Evolutionary conservation across 495 filamentous ascomycete species (phyloP).

Genomic region (Daldinia childiae): DNA sequence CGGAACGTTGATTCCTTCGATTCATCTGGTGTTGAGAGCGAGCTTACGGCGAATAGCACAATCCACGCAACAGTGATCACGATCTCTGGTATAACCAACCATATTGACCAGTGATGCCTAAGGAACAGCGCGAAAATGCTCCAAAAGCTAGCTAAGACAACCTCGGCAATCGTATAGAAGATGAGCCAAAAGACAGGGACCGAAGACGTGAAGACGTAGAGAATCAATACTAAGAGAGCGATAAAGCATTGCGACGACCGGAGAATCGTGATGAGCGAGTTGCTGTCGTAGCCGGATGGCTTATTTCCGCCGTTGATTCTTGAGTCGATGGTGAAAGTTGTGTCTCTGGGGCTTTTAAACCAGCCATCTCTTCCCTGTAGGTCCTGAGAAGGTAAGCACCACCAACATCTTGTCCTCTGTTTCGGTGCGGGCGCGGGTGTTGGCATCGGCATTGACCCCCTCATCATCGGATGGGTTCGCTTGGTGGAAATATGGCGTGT

Average conservation of each 20-base stretch:
- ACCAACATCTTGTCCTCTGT: neutral
- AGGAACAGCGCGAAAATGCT: slow-evolving; percentile 28
- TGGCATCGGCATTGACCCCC: too few species aligned
- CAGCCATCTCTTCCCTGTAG: slow-evolving; percentile 13
- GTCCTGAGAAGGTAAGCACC: slow-evolving; percentile 7
- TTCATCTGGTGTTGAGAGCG: slow-evolving; percentile 9
- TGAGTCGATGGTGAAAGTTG: slow-evolving; percentile 34
- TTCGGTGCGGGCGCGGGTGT: neutral
- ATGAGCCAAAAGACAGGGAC: slow-evolving; percentile 19
- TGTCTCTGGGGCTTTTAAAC: slow-evolving; percentile 34
- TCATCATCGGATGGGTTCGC: neutral
- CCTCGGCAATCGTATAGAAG: neutral
- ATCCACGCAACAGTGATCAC: slow-evolving; percentile 27
- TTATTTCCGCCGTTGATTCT: slow-evolving; percentile 17
- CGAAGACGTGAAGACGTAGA: slow-evolving; percentile 29
- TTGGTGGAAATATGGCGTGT: neutral
- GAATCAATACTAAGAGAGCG: slow-evolving; percentile 11
- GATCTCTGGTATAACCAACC: slow-evolving; percentile 23
- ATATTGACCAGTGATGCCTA: slow-evolving; percentile 32
- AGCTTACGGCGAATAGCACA: slow-evolving; percentile 15
- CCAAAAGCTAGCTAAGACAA: slow-evolving; percentile 10
- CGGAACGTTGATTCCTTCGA: slow-evolving; percentile 20
- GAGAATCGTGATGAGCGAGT: slow-evolving; percentile 38
- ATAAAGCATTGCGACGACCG: slow-evolving; percentile 30
- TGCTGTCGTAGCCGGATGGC: slow-evolving; percentile 38